Evolutionary conservation across 805 yeast genomes (phyloP).

Genomic region (Kuraishia floccosa): DNA sequence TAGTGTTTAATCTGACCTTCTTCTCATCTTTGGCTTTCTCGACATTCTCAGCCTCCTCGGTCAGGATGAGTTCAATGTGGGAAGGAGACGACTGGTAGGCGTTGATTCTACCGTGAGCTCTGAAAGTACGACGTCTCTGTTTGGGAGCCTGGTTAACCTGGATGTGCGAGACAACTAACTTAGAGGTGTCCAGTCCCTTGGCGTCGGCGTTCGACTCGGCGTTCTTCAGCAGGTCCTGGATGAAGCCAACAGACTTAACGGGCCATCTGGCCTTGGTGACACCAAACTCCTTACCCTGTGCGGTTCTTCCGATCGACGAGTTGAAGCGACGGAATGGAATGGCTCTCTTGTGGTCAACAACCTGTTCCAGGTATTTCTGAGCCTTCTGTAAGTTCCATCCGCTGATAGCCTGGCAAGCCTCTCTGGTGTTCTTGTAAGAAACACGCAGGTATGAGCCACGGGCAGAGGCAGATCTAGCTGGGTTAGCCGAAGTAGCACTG

Average conservation of each 20-base stretch:
- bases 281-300: slow-evolving; percentile 99
- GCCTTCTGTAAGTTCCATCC: slow-evolving; percentile 98
- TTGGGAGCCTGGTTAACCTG: slow-evolving; percentile 99
- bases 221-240: slow-evolving; percentile 89
- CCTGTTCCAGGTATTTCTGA: slow-evolving; percentile 90
- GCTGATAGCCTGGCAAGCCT: slow-evolving; percentile 95
- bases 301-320: slow-evolving; percentile 96
- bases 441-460: slow-evolving; percentile 99
- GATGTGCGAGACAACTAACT: slow-evolving; percentile 92
- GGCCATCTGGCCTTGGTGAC: slow-evolving; percentile 99
- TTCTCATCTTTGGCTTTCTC: slow-evolving; percentile 61
- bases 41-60: slow-evolving; percentile 91
- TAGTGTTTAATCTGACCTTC: slow-evolving; percentile 64
- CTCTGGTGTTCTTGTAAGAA: slow-evolving; percentile 99
- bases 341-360: slow-evolving; percentile 97
- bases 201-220: slow-evolving; percentile 99
- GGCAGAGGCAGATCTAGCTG: slow-evolving; percentile 98
- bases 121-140: slow-evolving; percentile 99
- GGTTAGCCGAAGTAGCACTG: slow-evolving; percentile 99
- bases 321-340: slow-evolving; percentile 98
- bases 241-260: slow-evolving; percentile 92
- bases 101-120: slow-evolving; percentile 99
- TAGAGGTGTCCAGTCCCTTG: slow-evolving; percentile 94
- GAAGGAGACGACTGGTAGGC: slow-evolving; percentile 98
- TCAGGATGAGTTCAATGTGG: slow-evolving; percentile 94